These are phyloP conservation scores for Obba rivulosa DNA, from an alignment of 768 basidiomycete species.

Conservation along the genomic window DNA sequence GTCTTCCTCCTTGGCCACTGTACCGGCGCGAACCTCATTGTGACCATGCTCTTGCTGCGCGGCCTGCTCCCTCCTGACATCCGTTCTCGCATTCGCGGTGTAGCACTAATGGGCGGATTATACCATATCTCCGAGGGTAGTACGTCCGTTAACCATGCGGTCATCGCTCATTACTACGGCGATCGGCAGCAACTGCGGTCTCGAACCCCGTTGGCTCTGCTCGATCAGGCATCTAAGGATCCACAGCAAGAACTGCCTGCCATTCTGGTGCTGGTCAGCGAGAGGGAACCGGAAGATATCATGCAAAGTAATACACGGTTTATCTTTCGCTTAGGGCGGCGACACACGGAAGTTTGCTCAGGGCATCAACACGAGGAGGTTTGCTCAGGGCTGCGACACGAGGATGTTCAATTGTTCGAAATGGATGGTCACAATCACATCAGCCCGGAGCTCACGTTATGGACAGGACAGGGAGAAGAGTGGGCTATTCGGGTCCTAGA, in stretches of 20 bases:
- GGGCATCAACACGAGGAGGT: no score
- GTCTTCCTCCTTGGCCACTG: slow-evolving; percentile 57
- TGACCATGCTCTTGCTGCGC: slow-evolving; percentile 39
- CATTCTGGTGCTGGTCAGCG: slow-evolving; percentile 43
- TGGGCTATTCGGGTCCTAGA: slow-evolving; percentile 48
- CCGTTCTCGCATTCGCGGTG: slow-evolving; percentile 35
- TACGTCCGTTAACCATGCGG: no score
- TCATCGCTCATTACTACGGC: no score
- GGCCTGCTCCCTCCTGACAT: slow-evolving; percentile 10
- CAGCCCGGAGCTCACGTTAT: slow-evolving; percentile 44
- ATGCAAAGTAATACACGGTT: slow-evolving; percentile 32
- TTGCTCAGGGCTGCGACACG: slow-evolving; percentile 27
- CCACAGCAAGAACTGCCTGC: slow-evolving; percentile 39
- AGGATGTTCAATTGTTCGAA: slow-evolving; percentile 32
- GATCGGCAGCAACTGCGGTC: no score
- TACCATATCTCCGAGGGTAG: slow-evolving; percentile 27
- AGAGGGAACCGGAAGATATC: slow-evolving; percentile 48
- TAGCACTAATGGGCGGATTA: slow-evolving; percentile 41
- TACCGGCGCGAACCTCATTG: slow-evolving; percentile 49
- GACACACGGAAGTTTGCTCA: no score
- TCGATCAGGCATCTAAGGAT: slow-evolving; percentile 28
- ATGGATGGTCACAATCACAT: slow-evolving; percentile 57
- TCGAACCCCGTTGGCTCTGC: slow-evolving; percentile 34
- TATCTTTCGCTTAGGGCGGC: slow-evolving; percentile 2
- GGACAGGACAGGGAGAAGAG: slow-evolving; percentile 53